Conservation (phyloP, 768 basidiomycete species). For the Sporobolomyces roseus region DNA sequence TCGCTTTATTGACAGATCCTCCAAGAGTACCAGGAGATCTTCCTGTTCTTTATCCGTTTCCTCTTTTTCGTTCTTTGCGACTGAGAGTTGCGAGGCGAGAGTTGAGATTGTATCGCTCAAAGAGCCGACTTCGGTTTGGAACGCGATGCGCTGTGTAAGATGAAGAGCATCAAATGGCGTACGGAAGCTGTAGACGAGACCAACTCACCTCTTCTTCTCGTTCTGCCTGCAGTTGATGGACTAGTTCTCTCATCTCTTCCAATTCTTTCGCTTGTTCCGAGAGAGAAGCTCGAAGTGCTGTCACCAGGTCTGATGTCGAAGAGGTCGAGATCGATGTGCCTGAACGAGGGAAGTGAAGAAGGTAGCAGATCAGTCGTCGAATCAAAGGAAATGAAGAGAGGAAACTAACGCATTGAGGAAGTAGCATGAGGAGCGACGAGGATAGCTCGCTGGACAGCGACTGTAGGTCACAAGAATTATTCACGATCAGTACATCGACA, state of each 20-base stretch:
- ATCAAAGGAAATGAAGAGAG: not conserved
- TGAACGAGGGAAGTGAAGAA: conserved; percentile 44
- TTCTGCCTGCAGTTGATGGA: conserved; percentile 38
- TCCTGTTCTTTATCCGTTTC: conserved; percentile 96
- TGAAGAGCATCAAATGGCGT: not conserved
- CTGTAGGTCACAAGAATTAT: conserved; percentile 42
- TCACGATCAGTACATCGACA: not conserved
- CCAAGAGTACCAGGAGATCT: conserved; percentile 84
- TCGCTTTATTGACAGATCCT: conserved; percentile 83
- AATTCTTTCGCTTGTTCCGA: conserved; percentile 63
- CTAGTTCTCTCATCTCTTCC: conserved; percentile 47
- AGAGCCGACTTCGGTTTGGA: conserved; percentile 26
- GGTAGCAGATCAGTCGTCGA: not conserved
- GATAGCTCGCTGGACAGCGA: conserved; percentile 52
- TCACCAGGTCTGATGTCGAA: conserved; percentile 74
- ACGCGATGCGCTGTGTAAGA: conserved; percentile 21
- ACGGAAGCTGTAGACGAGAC: not conserved
- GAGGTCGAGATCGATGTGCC: conserved; percentile 68
- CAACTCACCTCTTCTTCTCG: conserved; percentile 40
- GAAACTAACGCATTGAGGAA: not conserved
- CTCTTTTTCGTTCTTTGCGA: conserved; percentile 56
- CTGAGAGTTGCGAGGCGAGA: conserved; percentile 1
- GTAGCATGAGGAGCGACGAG: conserved; percentile 50
- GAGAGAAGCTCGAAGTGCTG: conserved; percentile 77
- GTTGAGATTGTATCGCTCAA: conserved; percentile 16